Base-by-base conservation (phyloP, 306 rosid species). In the Sphenostylis stenocarpa region DNA sequence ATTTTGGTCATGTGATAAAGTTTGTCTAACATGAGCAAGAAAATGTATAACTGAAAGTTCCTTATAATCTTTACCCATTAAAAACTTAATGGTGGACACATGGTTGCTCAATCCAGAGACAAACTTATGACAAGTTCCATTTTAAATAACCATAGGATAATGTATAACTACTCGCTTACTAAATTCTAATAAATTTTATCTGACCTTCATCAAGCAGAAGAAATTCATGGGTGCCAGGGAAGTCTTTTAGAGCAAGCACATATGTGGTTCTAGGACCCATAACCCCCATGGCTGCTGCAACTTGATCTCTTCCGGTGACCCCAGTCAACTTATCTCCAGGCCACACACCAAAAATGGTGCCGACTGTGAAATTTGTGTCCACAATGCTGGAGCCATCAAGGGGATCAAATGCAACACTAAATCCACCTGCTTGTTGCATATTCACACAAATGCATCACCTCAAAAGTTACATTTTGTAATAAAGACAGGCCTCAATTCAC, bases 361-460 rank as follows among this genome's bases (percentile, higher is more conserved):
- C 99, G 2, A 96, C 99, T 11, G 97, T 96, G 88, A 96, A 96
- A 79, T 92, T 96, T 65, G 99, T 96, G 86, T 96, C 99, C 20
- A 96, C 99, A 0, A 96, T 96, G 66, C 99, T 96, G 8, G 99
- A 96, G 1, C 99, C 99, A 80, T 92, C 99, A n/a, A 96, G 91
- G 26, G 99, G 99, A 79, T 96, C 99, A 75, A 96, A 96, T 61
- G 99, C 99, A 82, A 96, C 99, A 80, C 98, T 96, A 20, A 96
- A 96, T 64, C 99, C 99, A 67, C 98, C 99, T 96, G 88, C 81
- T 67, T 20, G 63, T 77, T 72, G 68, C 67, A 80, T 26, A 82
- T 45, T 66, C 73, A 79, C 56, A 53, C 14, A 81, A 56, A 67
- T 51, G 62, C 19, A 49, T 48, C 67, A 67, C 58, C 76, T 76